These are phyloP conservation scores for Oxyria digyna DNA, from an alignment of 148 eudicot species.

Conservation along the genomic window DNA sequence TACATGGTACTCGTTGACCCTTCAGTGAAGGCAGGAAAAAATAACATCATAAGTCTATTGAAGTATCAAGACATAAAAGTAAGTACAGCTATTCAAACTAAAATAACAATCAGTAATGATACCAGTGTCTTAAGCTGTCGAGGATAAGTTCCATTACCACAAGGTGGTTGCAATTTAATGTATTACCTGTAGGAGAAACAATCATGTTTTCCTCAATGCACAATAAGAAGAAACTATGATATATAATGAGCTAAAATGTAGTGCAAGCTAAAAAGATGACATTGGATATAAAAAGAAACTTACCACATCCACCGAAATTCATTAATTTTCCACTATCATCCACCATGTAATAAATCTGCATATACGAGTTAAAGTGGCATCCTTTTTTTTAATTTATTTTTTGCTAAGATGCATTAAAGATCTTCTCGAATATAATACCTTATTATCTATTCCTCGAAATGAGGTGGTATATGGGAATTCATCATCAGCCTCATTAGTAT, in stretches of 20 bases:
- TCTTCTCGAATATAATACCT: conserved; percentile 27
- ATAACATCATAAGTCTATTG: neutral
- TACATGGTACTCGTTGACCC: conserved; percentile 89
- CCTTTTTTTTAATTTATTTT: neutral
- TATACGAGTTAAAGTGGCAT: neutral
- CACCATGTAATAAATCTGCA: conserved; percentile 91
- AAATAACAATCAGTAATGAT: conserved; percentile 4
- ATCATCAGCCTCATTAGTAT: conserved; percentile 99
- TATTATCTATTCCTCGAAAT: conserved; percentile 95
- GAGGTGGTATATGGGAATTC: conserved; percentile 78
- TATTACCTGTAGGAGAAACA: conserved; percentile 53
- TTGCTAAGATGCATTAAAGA: neutral
- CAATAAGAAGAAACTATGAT: neutral
- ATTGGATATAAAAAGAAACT: conserved; percentile 4
- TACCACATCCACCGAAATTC: conserved; percentile 96
- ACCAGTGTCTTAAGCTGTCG: conserved; percentile 98
- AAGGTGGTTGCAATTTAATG: conserved; percentile 94
- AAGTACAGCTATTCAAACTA: neutral
- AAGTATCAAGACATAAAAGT: neutral
- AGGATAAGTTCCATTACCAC: conserved; percentile 97
- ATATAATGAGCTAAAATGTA: conserved; percentile 1
- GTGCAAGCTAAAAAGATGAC: conserved; percentile 5
- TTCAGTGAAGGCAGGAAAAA: conserved; percentile 24
- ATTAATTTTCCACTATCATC: conserved; percentile 56
- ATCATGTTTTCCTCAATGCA: neutral